A percentile compares a stretch with the other conserved stretches of the same genome.
phyloP scores from a whole-genome alignment of 495 filamentous ascomycete genomes.

The Hypoxylon rickii region DNA sequence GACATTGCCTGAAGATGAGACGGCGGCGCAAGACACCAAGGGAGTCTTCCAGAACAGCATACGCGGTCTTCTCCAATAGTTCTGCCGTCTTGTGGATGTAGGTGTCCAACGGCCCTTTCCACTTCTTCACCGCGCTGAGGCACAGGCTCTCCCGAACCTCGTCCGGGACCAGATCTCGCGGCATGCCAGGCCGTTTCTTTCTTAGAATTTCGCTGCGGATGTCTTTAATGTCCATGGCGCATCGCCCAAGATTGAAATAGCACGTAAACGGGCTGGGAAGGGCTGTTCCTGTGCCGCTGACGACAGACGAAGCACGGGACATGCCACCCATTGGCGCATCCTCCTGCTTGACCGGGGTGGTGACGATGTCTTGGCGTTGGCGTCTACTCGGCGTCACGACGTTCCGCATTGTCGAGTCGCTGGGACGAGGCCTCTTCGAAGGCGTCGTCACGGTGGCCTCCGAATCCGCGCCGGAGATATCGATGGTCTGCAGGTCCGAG shows the following conservation, averaged over 20 bases:
- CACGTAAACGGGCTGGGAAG: slow-evolving; percentile 20
- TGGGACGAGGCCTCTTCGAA: slow-evolving; percentile 28
- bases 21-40: slow-evolving; percentile 45
- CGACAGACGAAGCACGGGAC: slow-evolving; percentile 22
- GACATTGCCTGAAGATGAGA: slow-evolving; percentile 44
- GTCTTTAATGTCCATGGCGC: slow-evolving; percentile 38
- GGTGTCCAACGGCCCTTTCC: slow-evolving; percentile 38
- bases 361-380: slow-evolving; percentile 11
- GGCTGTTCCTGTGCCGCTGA: neutral
- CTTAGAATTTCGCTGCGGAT: slow-evolving; percentile 43
- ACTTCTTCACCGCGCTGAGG: slow-evolving; percentile 42
- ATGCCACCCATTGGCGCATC: slow-evolving; percentile 5
- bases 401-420: slow-evolving; percentile 31
- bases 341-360: slow-evolving; percentile 26
- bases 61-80: slow-evolving; percentile 38
- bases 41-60: slow-evolving; percentile 38
- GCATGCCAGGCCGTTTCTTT: slow-evolving; percentile 50
- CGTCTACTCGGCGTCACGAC: slow-evolving; percentile 22
- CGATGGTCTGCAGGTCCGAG: slow-evolving; percentile 33
- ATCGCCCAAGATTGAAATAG: slow-evolving; percentile 27
- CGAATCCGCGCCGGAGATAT: slow-evolving; percentile 35
- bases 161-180: slow-evolving; percentile 45
- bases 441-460: slow-evolving; percentile 28
- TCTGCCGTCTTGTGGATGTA: slow-evolving; percentile 45
- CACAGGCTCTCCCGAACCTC: slow-evolving; percentile 48